A percentile compares a stretch with the other conserved stretches of the same genome.
Evolutionary conservation across 176 grass and related monocot species (phyloP).

Genomic region (Eragrostis curvula): DNA sequence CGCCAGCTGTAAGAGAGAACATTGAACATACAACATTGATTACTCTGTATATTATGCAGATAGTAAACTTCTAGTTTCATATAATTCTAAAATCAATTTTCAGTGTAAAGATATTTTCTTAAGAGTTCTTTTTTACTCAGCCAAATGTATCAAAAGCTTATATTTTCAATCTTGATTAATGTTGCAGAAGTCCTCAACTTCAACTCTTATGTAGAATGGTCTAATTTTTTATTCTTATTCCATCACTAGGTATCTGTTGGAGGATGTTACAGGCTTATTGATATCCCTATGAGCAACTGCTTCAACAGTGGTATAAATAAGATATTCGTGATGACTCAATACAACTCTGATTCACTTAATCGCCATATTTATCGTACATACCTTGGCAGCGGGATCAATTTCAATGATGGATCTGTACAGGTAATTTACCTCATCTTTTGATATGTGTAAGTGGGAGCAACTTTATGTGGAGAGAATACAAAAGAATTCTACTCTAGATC

Average conservation of each 20-base stretch:
- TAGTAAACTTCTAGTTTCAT: slow-evolving; percentile 13
- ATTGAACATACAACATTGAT: slow-evolving; percentile 17
- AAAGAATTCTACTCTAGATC: slow-evolving; percentile 6
- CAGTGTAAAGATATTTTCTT: not conserved
- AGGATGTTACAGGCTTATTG: slow-evolving; percentile 77
- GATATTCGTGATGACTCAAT: slow-evolving; percentile 84
- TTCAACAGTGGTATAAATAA: slow-evolving; percentile 84
- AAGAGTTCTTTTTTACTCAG: slow-evolving; percentile 9
- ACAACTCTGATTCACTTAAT: slow-evolving; percentile 74
- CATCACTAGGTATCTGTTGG: slow-evolving; percentile 71
- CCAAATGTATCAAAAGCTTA: not conserved
- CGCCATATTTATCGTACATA: slow-evolving; percentile 74
- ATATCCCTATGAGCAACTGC: slow-evolving; percentile 86
- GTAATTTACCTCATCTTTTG: slow-evolving; percentile 40
- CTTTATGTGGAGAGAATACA: not conserved
- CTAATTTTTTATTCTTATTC: slow-evolving; percentile 32
- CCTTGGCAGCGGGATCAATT: slow-evolving; percentile 54
- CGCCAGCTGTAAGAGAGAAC: slow-evolving; percentile 67
- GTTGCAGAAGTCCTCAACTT: not conserved
- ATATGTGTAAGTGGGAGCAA: not conserved
- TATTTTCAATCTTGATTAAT: not conserved
- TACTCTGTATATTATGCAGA: not conserved
- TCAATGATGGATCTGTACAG: slow-evolving; percentile 75
- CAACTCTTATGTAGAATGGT: not conserved
- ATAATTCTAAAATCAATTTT: not conserved